A percentile compares a stretch with the other conserved stretches of the same genome.
Conservation (phyloP, 2,329 filamentous ascomycete genomes). For the Trematosphaeria pertusa region DNA sequence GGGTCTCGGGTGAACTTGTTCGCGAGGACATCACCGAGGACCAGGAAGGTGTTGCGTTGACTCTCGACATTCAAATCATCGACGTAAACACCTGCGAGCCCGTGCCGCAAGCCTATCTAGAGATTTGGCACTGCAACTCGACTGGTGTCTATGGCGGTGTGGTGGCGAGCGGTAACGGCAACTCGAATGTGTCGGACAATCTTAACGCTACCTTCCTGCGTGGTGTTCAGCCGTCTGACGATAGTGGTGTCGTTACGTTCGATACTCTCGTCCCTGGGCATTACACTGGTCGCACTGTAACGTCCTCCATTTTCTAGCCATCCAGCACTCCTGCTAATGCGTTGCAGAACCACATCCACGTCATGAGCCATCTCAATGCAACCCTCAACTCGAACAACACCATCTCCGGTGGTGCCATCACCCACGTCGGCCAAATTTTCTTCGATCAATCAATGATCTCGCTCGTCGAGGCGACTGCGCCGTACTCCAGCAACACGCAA, state of each 20-base stretch:
- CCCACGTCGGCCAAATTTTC: conserved; percentile 70
- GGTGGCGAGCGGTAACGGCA: conserved; percentile 51
- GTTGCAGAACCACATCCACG: conserved; percentile 50
- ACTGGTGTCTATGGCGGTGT: conserved; percentile 40
- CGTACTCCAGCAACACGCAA: conserved; percentile 53
- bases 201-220: conserved; percentile 53
- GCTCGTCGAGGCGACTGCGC: conserved; percentile 56
- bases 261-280: conserved; percentile 58
- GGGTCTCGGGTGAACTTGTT: conserved; percentile 59
- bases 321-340: not conserved
- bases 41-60: conserved; percentile 57
- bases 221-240: conserved; percentile 56
- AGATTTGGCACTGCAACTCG: conserved; percentile 60
- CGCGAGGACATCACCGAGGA: conserved; percentile 57
- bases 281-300: conserved; percentile 26
- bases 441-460: conserved; percentile 67
- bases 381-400: conserved; percentile 57
- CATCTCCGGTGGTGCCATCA: conserved; percentile 56
- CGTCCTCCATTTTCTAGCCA: not conserved
- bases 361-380: conserved; percentile 43
- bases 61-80: conserved; percentile 61
- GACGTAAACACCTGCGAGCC: conserved; percentile 63
- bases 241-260: conserved; percentile 58
- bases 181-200: conserved; percentile 41
- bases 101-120: conserved; percentile 57